Base-by-base conservation (phyloP, 225 moss, liverwort and hornwort species). In the Sphagnum contortum region DNA sequence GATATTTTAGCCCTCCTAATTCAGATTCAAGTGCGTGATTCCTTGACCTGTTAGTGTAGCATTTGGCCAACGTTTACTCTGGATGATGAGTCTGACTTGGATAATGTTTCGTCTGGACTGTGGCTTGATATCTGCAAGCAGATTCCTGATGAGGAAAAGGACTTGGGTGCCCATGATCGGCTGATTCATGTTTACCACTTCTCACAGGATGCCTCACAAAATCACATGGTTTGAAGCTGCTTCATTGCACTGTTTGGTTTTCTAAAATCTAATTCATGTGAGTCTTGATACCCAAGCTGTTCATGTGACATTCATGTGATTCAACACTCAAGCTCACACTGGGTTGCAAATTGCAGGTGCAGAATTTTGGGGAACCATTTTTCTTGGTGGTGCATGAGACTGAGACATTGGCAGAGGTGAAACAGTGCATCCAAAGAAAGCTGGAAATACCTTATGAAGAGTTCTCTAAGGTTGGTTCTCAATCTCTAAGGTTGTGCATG, bases 321-420 rank as follows among this genome's bases (percentile, higher is more conserved):
- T 48, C 29, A 65, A 46, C 7, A 49, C 61, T 62, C 10, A 13
- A n/a, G 56, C 8, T 57, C 13, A 57, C 10, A 8, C 8, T 12
- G 56, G 11, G 11, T 29, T 29, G 29, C 13, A 11, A 4, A 57
- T 59, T 57, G 9, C 85, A 98, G 96, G 96, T 98, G 68, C 96
- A 98, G 81, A 98, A 98, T 80, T 98, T 98, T 90, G 93, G 96
- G 61, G 92, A 98, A 61, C 96, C 92, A 1, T 98, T 98, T 79
- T 98, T 98, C 77, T 74, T 98, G 57, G 92, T 98, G 48, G 85
- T 92, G 6, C 79, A 76, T 60, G 87, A 92, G 57, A 90, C 73
- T 66, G 96, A 98, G 77, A 89, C 90, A 51, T 50, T 92, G 61
- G 70, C 76, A 65, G 92, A 84, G 57, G 92, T 92, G 12, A 98